Evolutionary conservation across 169 alveolate species (phyloP).

Genomic region (Theileria orientalis): DNA sequence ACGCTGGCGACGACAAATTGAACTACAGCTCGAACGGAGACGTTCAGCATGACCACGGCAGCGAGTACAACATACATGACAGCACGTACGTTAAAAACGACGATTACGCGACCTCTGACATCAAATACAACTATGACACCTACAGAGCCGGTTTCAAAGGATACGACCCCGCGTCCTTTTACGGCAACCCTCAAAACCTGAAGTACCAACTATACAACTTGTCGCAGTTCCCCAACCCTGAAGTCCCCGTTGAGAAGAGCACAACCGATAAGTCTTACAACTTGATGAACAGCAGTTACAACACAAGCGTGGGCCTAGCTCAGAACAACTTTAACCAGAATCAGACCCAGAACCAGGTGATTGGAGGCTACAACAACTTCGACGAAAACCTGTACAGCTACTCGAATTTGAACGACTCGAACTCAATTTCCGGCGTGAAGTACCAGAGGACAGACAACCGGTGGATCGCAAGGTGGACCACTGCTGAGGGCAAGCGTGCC

Average conservation of each 20-base stretch:
- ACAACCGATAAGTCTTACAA: neutral
- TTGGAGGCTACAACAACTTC: neutral
- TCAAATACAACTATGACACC: no score
- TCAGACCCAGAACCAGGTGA: neutral
- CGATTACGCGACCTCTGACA: no score
- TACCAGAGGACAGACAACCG: constrained; percentile 77
- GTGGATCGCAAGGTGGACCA: constrained; percentile 82
- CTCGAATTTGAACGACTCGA: neutral
- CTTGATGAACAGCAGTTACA: neutral
- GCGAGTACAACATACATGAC: no score
- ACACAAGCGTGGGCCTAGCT: neutral
- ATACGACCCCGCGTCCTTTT: neutral
- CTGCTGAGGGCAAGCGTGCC: constrained; percentile 78
- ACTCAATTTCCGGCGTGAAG: constrained; percentile 72
- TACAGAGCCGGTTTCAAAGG: neutral
- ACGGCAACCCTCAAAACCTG: neutral
- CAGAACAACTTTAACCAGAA: no score
- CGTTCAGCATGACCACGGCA: no score
- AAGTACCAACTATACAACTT: constrained; percentile 4
- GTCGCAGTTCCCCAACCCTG: constrained; percentile 3
- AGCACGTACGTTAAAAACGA: no score
- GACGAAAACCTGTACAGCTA: neutral
- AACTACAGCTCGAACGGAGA: no score
- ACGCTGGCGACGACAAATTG: no score
- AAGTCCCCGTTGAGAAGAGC: neutral